These are phyloP conservation scores for Aspergillus eucalypticola DNA, from an alignment of 2,329 filamentous ascomycete genomes.

Conservation along the genomic window DNA sequence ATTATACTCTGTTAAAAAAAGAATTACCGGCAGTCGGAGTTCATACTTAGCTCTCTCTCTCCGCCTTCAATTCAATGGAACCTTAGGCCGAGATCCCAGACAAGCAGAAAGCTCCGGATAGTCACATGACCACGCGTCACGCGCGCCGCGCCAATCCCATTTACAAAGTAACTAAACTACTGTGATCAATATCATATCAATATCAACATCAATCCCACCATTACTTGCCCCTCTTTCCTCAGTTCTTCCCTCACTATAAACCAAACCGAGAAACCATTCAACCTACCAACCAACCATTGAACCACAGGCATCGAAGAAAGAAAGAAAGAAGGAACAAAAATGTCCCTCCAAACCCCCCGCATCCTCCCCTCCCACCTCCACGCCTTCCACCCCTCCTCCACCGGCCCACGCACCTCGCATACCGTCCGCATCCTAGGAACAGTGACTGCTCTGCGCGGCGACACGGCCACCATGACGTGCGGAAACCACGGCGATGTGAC, in stretches of 20 bases:
- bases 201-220: not conserved
- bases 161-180: not conserved
- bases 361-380: constrained; percentile 79
- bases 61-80: no score
- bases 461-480: constrained; percentile 76
- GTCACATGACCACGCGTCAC: constrained; percentile 25
- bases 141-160: constrained; percentile 3
- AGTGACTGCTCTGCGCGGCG: constrained; percentile 78
- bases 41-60: no score
- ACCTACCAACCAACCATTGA: not conserved
- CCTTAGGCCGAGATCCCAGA: no score
- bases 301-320: not conserved
- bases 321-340: constrained; percentile 35
- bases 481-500: constrained; percentile 68
- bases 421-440: constrained; percentile 85
- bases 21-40: no score
- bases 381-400: constrained; percentile 62
- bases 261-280: not conserved
- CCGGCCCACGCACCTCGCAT: constrained; percentile 46
- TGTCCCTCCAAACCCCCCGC: constrained; percentile 77
- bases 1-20: no score
- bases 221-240: not conserved
- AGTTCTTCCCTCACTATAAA: no score
- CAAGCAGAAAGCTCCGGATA: no score
- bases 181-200: not conserved